Evolutionary conservation across 805 yeast genomes (phyloP).

Genomic region (Candida ficus): DNA sequence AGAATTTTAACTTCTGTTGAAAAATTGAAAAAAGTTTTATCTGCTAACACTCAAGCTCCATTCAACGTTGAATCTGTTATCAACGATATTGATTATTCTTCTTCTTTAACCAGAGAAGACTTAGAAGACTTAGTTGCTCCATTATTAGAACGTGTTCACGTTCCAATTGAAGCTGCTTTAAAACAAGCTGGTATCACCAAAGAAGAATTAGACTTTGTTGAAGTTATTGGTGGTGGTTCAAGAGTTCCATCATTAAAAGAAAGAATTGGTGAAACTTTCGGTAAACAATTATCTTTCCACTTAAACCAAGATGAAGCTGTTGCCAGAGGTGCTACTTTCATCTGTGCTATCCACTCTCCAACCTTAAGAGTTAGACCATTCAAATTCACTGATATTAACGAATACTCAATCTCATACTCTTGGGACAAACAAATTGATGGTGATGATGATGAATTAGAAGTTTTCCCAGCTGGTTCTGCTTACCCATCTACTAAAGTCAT

Average conservation of each 20-base stretch:
- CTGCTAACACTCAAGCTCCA: constrained; percentile 94
- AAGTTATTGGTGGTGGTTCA: constrained; percentile 96
- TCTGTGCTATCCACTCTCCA: constrained; percentile 98
- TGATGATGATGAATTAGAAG: constrained; percentile 84
- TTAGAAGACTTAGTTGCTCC: constrained; percentile 88
- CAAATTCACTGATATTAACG: constrained; percentile 94
- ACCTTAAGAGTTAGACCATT: constrained; percentile 97
- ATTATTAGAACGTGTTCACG: constrained; percentile 65
- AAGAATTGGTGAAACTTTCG: constrained; percentile 72
- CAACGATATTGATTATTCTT: constrained; percentile 94
- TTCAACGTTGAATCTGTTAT: constrained; percentile 93
- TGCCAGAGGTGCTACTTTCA: constrained; percentile 98
- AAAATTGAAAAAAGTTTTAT: constrained; percentile 88
- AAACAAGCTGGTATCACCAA: constrained; percentile 67
- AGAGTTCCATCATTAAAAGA: constrained; percentile 94
- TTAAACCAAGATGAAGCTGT: constrained; percentile 99
- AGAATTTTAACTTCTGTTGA: constrained; percentile 91
- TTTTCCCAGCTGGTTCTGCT: constrained; percentile 88
- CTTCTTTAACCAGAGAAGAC: constrained; percentile 84
- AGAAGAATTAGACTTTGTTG: constrained; percentile 83
- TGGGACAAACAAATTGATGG: constrained; percentile 96
- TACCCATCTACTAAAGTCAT: constrained; percentile 96
- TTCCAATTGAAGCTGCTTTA: constrained; percentile 79
- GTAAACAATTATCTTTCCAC: constrained; percentile 84
- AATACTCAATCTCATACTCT: constrained; percentile 84